Evolutionary conservation across 768 basidiomycete species (phyloP), one percentile per base, ranked within the genome.

Genomic region (Gautieria morchelliformis): DNA sequence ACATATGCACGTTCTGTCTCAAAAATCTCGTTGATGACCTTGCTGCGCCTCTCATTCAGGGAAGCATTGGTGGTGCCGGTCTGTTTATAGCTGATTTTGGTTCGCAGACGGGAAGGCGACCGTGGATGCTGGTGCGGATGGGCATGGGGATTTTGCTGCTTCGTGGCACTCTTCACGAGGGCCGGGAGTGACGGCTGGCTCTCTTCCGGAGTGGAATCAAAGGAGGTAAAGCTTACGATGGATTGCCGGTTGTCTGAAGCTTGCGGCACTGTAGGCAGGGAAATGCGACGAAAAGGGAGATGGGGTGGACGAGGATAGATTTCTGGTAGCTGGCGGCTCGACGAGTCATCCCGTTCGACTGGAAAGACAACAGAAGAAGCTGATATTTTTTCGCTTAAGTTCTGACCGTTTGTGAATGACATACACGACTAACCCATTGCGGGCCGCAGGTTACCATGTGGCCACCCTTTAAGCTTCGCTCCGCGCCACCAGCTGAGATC

Each of bases 1-100:
- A 92, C 78, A 63, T 93, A 93, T 0, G 83, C 79, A 63, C 76
- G 81, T 71, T 93, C 91, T 0, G 90, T 92, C 56, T 86, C 82
- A 62, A 81, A 83, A 61, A 93, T 85, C 66, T 93, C 91, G 45
- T 80, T 75, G n/a, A 91, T 75, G 39, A 93, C 76, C 68, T 82
- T 88, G 46, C 77, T 70, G 50, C 85, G 73, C 66, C 85, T 92
- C 41, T 70, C 70, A 46, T 78, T 74, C 49, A 70, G 71, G 48
- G 76, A 74, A 50, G 80, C 76, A 63, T 82, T 75, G 1, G 75
- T 75, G 58, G 71, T 65, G 1, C 73, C 72, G 12, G 73, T 64
- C 9, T 61, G 63, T 48, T 52, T 66, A 22, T 64, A 59, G 14
- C 59, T 67, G 5, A 66, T 68, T 12, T 61, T 58, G 11, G 67